phyloP scores from a whole-genome alignment of 2,329 filamentous ascomycete species.

The Colletotrichum eremochloae region DNA sequence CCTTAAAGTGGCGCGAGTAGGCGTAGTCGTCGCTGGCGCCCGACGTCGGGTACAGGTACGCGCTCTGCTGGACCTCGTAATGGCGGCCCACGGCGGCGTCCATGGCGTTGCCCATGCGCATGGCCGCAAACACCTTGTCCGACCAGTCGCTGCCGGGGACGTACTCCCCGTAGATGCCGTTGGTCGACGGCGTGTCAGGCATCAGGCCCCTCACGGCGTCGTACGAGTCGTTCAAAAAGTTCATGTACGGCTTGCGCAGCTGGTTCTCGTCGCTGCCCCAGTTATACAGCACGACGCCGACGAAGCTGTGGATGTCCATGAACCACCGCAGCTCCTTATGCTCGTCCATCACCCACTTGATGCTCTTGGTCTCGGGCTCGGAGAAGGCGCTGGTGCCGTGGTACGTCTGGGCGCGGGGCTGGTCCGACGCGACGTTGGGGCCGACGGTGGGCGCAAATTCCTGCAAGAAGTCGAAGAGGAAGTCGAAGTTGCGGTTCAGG shows the following conservation, averaged over 20 bases:
- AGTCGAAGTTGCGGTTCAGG: slow-evolving; percentile 70
- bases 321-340: slow-evolving; percentile 68
- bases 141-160: slow-evolving; percentile 53
- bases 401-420: slow-evolving; percentile 61
- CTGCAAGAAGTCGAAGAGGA: slow-evolving; percentile 66
- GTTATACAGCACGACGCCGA: slow-evolving; percentile 61
- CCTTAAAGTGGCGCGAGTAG: slow-evolving; percentile 58
- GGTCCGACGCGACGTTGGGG: slow-evolving; percentile 56
- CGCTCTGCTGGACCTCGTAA: slow-evolving; percentile 56
- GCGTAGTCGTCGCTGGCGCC: slow-evolving; percentile 63
- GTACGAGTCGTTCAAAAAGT: slow-evolving; percentile 65
- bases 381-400: slow-evolving; percentile 65
- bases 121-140: slow-evolving; percentile 50
- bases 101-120: slow-evolving; percentile 56
- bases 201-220: slow-evolving; percentile 64
- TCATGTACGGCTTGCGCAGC: slow-evolving; percentile 58
- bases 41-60: slow-evolving; percentile 60
- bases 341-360: slow-evolving; percentile 65
- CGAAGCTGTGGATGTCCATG: slow-evolving; percentile 69
- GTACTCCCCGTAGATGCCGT: slow-evolving; percentile 60
- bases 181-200: slow-evolving; percentile 51
- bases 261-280: slow-evolving; percentile 71
- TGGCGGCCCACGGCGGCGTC: slow-evolving; percentile 52
- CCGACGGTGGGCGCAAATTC: slow-evolving; percentile 58
- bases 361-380: slow-evolving; percentile 68